Conservation (phyloP, 2,329 filamentous ascomycete species). For the Paecilomyces sp. region DNA sequence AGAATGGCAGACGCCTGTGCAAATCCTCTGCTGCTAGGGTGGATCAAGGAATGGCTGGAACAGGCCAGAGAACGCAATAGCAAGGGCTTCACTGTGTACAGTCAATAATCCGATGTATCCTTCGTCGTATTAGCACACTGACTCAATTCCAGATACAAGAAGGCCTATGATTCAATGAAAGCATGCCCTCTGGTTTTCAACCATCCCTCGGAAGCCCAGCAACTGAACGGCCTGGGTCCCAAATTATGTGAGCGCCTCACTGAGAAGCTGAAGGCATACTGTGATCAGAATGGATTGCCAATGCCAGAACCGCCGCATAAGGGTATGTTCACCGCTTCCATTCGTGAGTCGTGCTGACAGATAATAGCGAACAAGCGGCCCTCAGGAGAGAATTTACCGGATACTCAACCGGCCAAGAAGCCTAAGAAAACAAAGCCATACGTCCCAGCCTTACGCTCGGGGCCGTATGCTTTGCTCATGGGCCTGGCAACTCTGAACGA, state of each 20-base stretch:
- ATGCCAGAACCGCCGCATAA: constrained; percentile 55
- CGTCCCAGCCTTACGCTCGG: constrained; percentile 65
- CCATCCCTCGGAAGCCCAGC: constrained; percentile 66
- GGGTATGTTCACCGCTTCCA: constrained; percentile 20
- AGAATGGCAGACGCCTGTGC: constrained; percentile 42
- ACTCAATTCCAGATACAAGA: constrained; percentile 52
- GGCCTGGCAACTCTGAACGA: constrained; percentile 57
- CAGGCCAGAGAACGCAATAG: constrained; percentile 60
- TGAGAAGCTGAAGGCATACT: constrained; percentile 49
- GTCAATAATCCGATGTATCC: constrained; percentile 3
- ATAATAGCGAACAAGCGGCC: constrained; percentile 23
- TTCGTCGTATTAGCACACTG: constrained; percentile 4
- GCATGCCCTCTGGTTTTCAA: constrained; percentile 63
- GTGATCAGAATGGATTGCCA: constrained; percentile 58
- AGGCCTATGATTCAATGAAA: constrained; percentile 70
- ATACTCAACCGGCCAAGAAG: constrained; percentile 48
- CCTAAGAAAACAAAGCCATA: constrained; percentile 54
- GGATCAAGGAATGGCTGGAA: constrained; percentile 73
- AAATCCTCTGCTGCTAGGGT: constrained; percentile 64
- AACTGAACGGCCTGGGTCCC: constrained; percentile 66
- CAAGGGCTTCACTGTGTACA: constrained; percentile 55
- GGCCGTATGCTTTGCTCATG: constrained; percentile 64
- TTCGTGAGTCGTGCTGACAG: constrained; percentile 7
- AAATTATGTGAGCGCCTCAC: constrained; percentile 65
- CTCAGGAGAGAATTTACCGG: constrained; percentile 20